Conservation (phyloP, 371 early-diverging fungal genomes). For the Circinella minor region DNA sequence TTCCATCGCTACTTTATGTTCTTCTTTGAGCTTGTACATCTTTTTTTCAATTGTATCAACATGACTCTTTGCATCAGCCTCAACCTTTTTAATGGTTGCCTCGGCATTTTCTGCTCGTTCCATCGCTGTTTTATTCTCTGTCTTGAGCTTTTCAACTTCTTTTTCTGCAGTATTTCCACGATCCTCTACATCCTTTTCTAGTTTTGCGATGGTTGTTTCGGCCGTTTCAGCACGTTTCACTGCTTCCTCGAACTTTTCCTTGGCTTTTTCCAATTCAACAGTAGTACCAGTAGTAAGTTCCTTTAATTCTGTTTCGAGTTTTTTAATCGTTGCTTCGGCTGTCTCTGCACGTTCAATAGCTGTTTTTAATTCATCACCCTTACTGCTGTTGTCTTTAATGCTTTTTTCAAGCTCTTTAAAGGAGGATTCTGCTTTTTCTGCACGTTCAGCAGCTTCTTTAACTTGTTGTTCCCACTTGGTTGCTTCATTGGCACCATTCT, state of each 20-base stretch:
- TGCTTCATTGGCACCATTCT: background rate
- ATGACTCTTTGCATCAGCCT: constrained; percentile 22
- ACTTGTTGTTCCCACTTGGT: background rate
- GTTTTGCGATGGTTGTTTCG: background rate
- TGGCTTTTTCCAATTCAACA: constrained; percentile 25
- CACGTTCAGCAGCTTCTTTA: no score
- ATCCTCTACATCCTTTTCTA: background rate
- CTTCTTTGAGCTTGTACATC: constrained; percentile 20
- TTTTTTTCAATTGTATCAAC: constrained; percentile 5
- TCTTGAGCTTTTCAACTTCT: background rate
- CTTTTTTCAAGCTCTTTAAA: background rate
- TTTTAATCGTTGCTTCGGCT: constrained; percentile 15
- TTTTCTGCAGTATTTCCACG: no score
- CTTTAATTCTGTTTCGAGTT: constrained; percentile 19
- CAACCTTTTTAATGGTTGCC: constrained; percentile 16
- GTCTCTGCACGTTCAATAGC: background rate
- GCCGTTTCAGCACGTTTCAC: constrained; percentile 2
- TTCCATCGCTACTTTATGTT: constrained; percentile 11
- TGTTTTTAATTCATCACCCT: constrained; percentile 27
- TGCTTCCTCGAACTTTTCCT: constrained; percentile 12
- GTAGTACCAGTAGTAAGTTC: constrained; percentile 5
- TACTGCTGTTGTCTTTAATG: background rate
- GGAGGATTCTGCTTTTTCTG: background rate
- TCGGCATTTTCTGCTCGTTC: constrained; percentile 1
- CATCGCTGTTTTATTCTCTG: background rate